Conservation (phyloP, 495 filamentous ascomycete species). For the Aspergillus hancockii region DNA sequence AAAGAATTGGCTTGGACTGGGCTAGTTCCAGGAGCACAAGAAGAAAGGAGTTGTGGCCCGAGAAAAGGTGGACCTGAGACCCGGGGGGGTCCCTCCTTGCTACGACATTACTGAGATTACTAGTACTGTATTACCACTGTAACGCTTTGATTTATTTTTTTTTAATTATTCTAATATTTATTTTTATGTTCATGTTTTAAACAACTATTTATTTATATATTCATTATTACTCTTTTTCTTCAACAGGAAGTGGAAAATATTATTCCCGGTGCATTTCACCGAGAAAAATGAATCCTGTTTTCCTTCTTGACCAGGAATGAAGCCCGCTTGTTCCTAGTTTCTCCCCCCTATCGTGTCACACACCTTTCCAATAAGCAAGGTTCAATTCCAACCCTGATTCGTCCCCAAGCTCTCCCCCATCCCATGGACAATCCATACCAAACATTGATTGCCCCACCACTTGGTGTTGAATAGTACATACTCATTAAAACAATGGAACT, state of each 20-base stretch:
- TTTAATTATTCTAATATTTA: not conserved
- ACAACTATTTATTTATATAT: slow-evolving; percentile 6
- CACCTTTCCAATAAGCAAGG: slow-evolving; percentile 16
- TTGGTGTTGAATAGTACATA: too few relatives aligned
- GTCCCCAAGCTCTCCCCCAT: not conserved
- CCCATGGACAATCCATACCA: slow-evolving; percentile 7
- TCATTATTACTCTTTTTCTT: not conserved
- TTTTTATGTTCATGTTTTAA: slow-evolving; percentile 8
- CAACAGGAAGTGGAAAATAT: not conserved
- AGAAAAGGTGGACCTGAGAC: slow-evolving; percentile 26
- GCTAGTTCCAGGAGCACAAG: slow-evolving; percentile 23
- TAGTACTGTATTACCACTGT: slow-evolving; percentile 5
- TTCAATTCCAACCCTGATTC: slow-evolving; percentile 7
- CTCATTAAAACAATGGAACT: too few relatives aligned
- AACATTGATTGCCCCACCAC: slow-evolving; percentile 2
- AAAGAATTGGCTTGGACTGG: slow-evolving; percentile 14
- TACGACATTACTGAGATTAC: not conserved
- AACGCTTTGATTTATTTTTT: not conserved
- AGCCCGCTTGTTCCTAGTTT: slow-evolving; percentile 8
- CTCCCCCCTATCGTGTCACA: slow-evolving; percentile 16
- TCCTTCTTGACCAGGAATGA: slow-evolving; percentile 16
- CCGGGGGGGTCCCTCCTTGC: slow-evolving; percentile 20
- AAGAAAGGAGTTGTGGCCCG: slow-evolving; percentile 43
- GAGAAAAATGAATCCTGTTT: slow-evolving; percentile 12
- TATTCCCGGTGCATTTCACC: not conserved